Base-by-base conservation (phyloP, 495 filamentous ascomycete species). In the Penicillium tannophilum region DNA sequence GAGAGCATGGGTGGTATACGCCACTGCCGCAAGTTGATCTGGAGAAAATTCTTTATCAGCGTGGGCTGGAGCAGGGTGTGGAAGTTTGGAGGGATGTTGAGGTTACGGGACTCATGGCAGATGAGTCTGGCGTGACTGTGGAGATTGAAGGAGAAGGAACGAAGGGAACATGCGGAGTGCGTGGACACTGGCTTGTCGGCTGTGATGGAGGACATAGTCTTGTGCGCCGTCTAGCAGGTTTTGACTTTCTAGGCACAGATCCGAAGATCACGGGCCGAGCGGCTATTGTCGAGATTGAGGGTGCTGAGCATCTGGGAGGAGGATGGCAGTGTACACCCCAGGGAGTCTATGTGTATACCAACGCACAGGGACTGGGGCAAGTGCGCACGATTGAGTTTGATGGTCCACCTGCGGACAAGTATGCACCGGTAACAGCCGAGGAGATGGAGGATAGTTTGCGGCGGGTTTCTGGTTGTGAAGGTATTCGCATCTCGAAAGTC, bases 331-430 rank as follows among this genome's bases (percentile, higher is more conserved):
- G 45, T 26, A 60, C 63, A 4, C 11, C 56, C 1, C 56, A 16
- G 16, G 65, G 65, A 17, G 36, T 73, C 59, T 59, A 64, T 61
- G 53, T 55, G 39, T 54, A 19, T 31, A 36, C 36, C 17, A 14
- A n/a, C 1, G 52, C 39, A 20, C 26, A 48, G 35, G 59, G 59
- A 2, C 26, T 47, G 30, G 59, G 54, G 6, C 20, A 56, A 6
- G 39, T 61, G 45, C 41, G 62, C 36, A 46, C 58, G 51, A 10
- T 58, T 39, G 72, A 74, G n/a, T 74, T 74, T 55, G 72, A 74
- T n/a, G 57, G 43, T 16, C 58, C 59, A 12, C 64, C 52, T 11
- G 65, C 60, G 49, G 56, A 72, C 52, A 69, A 71, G 23, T 46
- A 49, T 2, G 51, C 58, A 30, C 53, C 61, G 35, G 58, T 71